These are phyloP conservation scores for Colletotrichum simmondsii DNA, from an alignment of 2,329 filamentous ascomycete genomes.

Conservation along the genomic window DNA sequence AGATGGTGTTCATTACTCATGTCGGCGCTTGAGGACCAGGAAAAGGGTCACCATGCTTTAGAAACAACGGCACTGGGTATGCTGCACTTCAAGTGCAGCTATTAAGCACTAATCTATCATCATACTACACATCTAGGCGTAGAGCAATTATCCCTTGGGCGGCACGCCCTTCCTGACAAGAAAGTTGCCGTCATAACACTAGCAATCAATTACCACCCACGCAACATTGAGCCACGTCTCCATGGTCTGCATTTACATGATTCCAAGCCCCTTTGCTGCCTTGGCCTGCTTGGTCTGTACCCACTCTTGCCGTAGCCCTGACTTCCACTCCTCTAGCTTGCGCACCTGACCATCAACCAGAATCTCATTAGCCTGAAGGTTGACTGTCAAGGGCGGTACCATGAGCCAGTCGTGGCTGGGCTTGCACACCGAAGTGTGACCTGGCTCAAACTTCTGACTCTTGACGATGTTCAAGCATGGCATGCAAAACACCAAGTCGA, in stretches of 20 bases:
- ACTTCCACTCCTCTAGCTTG: conserved; percentile 50
- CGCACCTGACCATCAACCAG: conserved; percentile 46
- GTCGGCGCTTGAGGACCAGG: background rate
- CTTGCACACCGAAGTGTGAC: conserved; percentile 41
- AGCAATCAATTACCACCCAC: background rate
- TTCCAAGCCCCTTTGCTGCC: conserved; percentile 6
- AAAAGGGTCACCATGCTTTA: background rate
- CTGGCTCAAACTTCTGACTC: conserved; percentile 39
- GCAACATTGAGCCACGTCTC: background rate
- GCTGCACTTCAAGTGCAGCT: background rate
- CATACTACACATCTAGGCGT: background rate
- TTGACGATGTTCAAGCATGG: conserved; percentile 44
- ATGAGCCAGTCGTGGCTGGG: conserved; percentile 50
- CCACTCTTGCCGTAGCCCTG: conserved; percentile 41
- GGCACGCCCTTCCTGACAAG: background rate
- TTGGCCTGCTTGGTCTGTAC: conserved; percentile 14
- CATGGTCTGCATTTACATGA: background rate
- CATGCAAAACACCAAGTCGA: conserved; percentile 50
- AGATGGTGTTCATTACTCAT: background rate
- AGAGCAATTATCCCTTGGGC: background rate
- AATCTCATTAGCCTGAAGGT: conserved; percentile 51
- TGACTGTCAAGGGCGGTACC: conserved; percentile 48
- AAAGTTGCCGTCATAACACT: background rate
- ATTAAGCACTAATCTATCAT: background rate
- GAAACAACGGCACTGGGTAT: background rate